Percentiles rank a stretch among this genome's conserved stretches.
Evolutionary conservation across 164 flowering plant species (phyloP).

Genomic region (Magnolia kwangsiensis): DNA sequence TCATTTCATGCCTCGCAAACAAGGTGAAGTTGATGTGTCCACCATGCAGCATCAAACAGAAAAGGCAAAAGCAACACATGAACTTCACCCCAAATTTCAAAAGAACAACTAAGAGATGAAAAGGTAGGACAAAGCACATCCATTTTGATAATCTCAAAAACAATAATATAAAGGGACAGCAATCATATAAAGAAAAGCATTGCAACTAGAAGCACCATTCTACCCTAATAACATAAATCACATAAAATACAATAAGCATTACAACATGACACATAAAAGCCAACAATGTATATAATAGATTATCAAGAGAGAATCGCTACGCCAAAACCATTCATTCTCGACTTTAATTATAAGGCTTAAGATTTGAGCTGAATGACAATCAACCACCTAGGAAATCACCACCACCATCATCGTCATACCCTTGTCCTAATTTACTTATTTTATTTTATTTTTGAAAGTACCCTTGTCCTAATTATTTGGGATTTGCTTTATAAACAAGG

Average conservation of each 20-base stretch:
- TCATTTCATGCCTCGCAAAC: slow-evolving; percentile 36
- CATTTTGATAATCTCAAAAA: not conserved
- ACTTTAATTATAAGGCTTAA: too few relatives aligned
- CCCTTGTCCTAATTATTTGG: too few relatives aligned
- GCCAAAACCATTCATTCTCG: too few relatives aligned
- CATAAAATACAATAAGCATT: not conserved
- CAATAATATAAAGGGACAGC: not conserved
- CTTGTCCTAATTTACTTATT: too few relatives aligned
- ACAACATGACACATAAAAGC: not conserved
- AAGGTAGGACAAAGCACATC: not conserved
- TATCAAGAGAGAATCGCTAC: too few relatives aligned
- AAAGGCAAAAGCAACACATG: not conserved
- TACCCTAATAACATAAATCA: not conserved
- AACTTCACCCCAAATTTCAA: slow-evolving; percentile 2
- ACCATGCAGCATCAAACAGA: not conserved
- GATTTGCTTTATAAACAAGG: too few relatives aligned
- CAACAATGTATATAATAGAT: too few relatives aligned
- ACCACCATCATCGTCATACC: too few relatives aligned
- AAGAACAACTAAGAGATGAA: not conserved
- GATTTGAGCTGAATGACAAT: too few relatives aligned
- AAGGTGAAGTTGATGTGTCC: slow-evolving; percentile 3
- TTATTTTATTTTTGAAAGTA: too few relatives aligned
- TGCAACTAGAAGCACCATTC: not conserved
- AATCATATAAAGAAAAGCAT: not conserved
- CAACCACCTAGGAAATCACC: too few relatives aligned